Evolutionary conservation across 1,284 basidiomycete genomes (phyloP).

Genomic region (Ceratobasidium sp.): DNA sequence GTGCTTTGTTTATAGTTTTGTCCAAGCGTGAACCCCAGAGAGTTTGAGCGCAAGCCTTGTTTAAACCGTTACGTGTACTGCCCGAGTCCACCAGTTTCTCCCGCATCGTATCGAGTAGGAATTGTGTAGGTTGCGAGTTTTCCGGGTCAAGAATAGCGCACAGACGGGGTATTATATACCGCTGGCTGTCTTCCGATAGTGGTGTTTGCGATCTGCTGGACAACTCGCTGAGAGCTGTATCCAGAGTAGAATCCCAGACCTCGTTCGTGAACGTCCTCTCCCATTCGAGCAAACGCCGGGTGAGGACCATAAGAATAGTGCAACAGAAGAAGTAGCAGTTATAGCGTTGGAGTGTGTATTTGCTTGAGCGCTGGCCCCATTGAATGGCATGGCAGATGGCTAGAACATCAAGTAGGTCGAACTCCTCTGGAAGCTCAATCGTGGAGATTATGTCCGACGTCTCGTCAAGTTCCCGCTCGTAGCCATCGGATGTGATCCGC

Average conservation of each 20-base stretch:
- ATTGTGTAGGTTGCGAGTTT: too few relatives aligned
- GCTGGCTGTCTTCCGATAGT: too few relatives aligned
- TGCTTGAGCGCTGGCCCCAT: not conserved
- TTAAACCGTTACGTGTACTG: too few relatives aligned
- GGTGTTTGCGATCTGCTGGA: too few relatives aligned
- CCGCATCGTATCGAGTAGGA: too few relatives aligned
- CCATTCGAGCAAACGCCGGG: not conserved
- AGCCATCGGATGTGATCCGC: not conserved
- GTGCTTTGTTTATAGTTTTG: too few relatives aligned
- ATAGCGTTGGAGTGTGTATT: conserved; percentile 15
- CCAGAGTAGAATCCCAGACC: not conserved
- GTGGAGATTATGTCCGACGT: not conserved
- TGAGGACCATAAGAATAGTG: not conserved
- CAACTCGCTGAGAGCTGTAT: too few relatives aligned
- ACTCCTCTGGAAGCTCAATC: not conserved
- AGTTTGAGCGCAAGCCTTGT: too few relatives aligned
- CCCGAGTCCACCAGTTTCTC: too few relatives aligned
- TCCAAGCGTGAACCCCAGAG: too few relatives aligned
- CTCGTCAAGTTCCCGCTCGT: not conserved
- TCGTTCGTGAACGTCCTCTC: not conserved
- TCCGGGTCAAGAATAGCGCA: too few relatives aligned
- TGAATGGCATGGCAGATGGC: conserved; percentile 7
- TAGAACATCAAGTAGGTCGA: conserved; percentile 5
- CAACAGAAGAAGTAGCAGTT: conserved; percentile 23
- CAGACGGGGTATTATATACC: too few relatives aligned